phyloP scores from a whole-genome alignment of 208 protist genomes.

The Kentomonas sorsogonicus region DNA sequence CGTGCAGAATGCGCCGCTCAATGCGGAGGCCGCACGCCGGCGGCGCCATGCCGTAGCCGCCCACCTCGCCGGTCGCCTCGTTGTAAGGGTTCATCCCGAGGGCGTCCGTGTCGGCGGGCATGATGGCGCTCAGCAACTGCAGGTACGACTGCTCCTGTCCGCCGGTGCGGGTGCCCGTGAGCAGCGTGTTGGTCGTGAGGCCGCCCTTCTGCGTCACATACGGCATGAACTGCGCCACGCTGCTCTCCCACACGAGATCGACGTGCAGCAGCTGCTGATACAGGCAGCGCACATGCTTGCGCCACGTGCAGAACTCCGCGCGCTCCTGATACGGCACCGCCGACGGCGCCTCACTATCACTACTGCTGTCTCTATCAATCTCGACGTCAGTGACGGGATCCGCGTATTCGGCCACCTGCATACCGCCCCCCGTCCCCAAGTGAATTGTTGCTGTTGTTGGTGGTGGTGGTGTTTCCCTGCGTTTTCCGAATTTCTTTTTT shows the following conservation, averaged over 20 bases:
- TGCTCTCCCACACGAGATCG: slow-evolving; percentile 85
- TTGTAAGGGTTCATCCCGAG: slow-evolving; percentile 54
- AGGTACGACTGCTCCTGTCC: slow-evolving; percentile 83
- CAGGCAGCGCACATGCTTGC: slow-evolving; percentile 80
- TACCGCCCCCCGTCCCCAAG: too few relatives aligned
- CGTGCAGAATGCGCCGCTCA: slow-evolving; percentile 80
- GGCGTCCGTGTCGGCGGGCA: slow-evolving; percentile 37
- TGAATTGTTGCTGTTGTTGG: too few relatives aligned
- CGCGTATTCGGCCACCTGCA: too few relatives aligned
- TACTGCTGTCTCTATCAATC: too few relatives aligned
- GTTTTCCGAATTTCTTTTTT: too few relatives aligned
- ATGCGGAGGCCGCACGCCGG: slow-evolving; percentile 48
- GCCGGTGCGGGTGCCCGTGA: slow-evolving; percentile 72
- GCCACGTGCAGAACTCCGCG: slow-evolving; percentile 75
- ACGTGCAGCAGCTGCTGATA: slow-evolving; percentile 86
- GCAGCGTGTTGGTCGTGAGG: slow-evolving; percentile 64
- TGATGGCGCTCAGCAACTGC: slow-evolving; percentile 64
- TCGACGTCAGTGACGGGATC: too few relatives aligned
- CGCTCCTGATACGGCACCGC: slow-evolving; percentile 67
- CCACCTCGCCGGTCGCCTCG: slow-evolving; percentile 86
- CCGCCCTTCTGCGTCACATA: slow-evolving; percentile 57
- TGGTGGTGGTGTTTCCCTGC: too few relatives aligned
- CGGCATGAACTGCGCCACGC: slow-evolving; percentile 73
- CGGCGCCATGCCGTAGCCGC: slow-evolving; percentile 86
- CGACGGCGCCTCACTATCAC: too few relatives aligned